Base-by-base conservation (phyloP, 1,284 basidiomycete species). In the Neolentinus lepideus region DNA sequence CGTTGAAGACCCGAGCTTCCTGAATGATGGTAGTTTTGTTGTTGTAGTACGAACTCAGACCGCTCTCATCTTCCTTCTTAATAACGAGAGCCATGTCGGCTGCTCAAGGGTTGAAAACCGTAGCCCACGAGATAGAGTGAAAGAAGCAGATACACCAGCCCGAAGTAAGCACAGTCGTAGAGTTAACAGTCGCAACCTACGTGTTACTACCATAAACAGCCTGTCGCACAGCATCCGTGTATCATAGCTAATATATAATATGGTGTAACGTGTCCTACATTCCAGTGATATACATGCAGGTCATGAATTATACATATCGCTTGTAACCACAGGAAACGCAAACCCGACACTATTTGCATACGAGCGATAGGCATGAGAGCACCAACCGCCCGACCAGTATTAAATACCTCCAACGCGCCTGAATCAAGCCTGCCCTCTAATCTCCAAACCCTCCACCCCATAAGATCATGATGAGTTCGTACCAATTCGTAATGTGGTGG, bases 1-100 rank as follows among this genome's bases (percentile, higher is more conserved):
- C 96, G 77, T 99, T 99, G 85, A 99, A 99, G 60, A 96, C 92
- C 62, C 97, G 88, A 58, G 97, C 96, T 74, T 99, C 97, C 71
- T 99, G 97, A 62, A 98, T 90, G 62, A 97, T 89, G 2, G 94
- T 97, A 22, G 91, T 93, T 73, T 96, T 95, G 79, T 94, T 93
- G 73, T 94, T 94, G 69, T 91, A 91, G 71, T 90, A 92, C 21
- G 88, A 85, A 72, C 85, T 89, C 62, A 92, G 79, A 60, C 90
- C 91, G 62, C 80, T 84, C 75, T 94, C 92, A 68, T 95, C 92
- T 75, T 95, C 93, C 78, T 93, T 94, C 78, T 95, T 95, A 62
- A 89, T 89, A 65, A 80, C 79, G 64, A 92, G 77, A 69, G 90
- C 71, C 87, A 94, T 82, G 65, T 72, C 74, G 63, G 78, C 36